Conservation (phyloP, 2,329 filamentous ascomycete species). For the Akanthomyces lecanii region DNA sequence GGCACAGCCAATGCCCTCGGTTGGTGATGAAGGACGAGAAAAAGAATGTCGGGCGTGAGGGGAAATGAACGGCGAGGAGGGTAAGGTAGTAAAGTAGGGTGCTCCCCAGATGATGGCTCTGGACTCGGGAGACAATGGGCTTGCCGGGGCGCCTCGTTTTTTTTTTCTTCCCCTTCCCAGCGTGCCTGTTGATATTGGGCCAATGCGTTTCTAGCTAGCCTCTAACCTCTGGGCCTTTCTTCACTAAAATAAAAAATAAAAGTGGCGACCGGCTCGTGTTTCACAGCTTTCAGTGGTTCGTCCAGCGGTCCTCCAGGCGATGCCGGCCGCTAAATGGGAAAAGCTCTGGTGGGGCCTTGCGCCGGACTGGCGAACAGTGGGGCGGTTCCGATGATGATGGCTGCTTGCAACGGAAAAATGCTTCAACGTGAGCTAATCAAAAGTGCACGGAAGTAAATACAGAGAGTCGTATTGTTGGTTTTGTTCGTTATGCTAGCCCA, state of each 20-base stretch:
- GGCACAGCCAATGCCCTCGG: not conserved
- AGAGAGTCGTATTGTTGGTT: not conserved
- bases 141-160: not conserved
- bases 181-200: not conserved
- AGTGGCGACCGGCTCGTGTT: not conserved
- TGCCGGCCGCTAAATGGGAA: not conserved
- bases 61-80: not conserved
- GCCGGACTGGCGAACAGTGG: not conserved
- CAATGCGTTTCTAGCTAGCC: constrained; percentile 5
- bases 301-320: not conserved
- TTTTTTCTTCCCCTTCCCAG: not conserved
- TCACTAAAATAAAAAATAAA: not conserved
- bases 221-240: not conserved
- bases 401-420: not conserved
- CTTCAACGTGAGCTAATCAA: not conserved
- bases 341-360: not conserved
- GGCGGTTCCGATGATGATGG: not conserved
- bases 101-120: not conserved
- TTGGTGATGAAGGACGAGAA: not conserved
- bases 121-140: not conserved
- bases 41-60: not conserved
- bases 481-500: not conserved
- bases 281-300: not conserved
- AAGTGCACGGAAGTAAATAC: too few species aligned
- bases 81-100: not conserved